Evolutionary conservation across 2,329 filamentous ascomycete genomes (phyloP), one percentile per base, ranked within the genome.

Genomic region (Claviceps purpurea): DNA sequence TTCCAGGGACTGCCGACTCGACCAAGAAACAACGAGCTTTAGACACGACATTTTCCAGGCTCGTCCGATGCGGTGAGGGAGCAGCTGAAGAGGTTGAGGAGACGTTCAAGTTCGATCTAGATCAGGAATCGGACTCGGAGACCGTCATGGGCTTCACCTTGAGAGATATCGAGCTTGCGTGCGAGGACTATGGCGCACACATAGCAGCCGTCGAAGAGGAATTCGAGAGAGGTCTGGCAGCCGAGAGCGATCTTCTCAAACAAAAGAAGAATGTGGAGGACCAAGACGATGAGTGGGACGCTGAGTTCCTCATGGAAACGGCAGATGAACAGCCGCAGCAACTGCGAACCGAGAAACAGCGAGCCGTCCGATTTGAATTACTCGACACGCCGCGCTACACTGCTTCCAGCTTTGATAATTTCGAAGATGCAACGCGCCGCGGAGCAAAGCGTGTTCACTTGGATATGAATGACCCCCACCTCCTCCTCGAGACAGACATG

Each of bases 381-480:
- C 78, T 80, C 0, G 73, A 75, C 39, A 75, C 81, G 18, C 73
- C 77, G 1, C 72, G 72, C 34, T 82, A 83, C 53, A 74, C 77
- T 2, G 75, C 86, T 2, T 85, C 86, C 1, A 82, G 82, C 3
- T 84, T 95, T 58, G 87, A 94, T 61, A 81, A 95, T 56, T 93
- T 90, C 16, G 82, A 90, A 60, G 75, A 79, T 52, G 78, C 81
- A 5, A 89, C 87, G 1, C 75, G 82, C 14, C 81, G 81, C 57
- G 76, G 89, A 44, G 82, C 87, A 3, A 90, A 89, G 67, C 83
- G 82, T 45, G 85, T 95, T 24, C 79, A 84, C 1, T 75, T 98
- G 50, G 90, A 97, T 61, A 77, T 93, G 67, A 90, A 89, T 59
- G 93, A 98, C 62, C 87, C 90, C 1, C 78, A 88, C 60, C 79